phyloP scores from a whole-genome alignment of 805 yeast species.

The Saturnispora hagleri region DNA sequence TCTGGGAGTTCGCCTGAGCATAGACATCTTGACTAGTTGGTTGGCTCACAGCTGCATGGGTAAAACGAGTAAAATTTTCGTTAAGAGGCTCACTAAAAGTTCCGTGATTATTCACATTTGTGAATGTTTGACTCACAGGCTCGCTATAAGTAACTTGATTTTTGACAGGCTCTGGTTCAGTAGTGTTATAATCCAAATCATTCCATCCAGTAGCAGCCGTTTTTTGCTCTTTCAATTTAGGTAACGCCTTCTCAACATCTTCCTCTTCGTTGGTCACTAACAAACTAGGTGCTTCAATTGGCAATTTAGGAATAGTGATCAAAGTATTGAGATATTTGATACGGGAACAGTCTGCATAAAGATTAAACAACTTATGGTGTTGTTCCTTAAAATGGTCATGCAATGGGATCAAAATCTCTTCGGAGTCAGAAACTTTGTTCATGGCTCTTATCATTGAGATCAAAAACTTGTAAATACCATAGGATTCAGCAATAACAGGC shows the following conservation, averaged over 20 bases:
- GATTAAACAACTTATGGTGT: slow-evolving; percentile 61
- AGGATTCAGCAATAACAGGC: slow-evolving; percentile 83
- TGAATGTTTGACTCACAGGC: not conserved
- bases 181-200: not conserved
- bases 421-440: slow-evolving; percentile 62
- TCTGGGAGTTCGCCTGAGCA: slow-evolving; percentile 38
- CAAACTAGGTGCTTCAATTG: slow-evolving; percentile 52
- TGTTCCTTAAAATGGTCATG: slow-evolving; percentile 64
- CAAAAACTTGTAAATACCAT: slow-evolving; percentile 84
- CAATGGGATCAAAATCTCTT: slow-evolving; percentile 69
- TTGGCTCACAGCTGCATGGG: slow-evolving; percentile 26
- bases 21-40: slow-evolving; percentile 43
- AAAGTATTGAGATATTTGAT: slow-evolving; percentile 73
- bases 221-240: slow-evolving; percentile 21
- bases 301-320: slow-evolving; percentile 67
- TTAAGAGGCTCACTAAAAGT: not conserved
- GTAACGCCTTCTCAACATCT: slow-evolving; percentile 30
- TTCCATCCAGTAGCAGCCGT: slow-evolving; percentile 15
- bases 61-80: not conserved
- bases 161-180: not conserved
- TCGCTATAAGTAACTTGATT: not conserved
- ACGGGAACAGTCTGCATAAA: slow-evolving; percentile 84
- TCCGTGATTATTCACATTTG: too few relatives aligned
- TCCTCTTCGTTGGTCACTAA: slow-evolving; percentile 33
- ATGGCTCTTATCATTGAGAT: slow-evolving; percentile 88